A percentile compares a stretch with the other conserved stretches of the same genome.
phyloP scores from a whole-genome alignment of 805 yeast genomes.

The Vanderwaltozyma verrucispora region DNA sequence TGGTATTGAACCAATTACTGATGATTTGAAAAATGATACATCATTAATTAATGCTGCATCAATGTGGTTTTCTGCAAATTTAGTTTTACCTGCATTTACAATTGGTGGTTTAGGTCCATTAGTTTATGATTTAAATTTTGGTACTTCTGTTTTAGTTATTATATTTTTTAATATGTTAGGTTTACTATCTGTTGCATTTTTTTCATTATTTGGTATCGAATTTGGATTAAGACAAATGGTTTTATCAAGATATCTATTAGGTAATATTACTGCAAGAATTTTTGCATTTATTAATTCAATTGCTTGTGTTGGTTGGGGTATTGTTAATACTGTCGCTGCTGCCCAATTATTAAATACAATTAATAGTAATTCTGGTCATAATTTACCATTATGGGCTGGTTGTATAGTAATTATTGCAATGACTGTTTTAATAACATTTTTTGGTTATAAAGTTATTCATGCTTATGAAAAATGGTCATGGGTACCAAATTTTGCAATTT shows the following conservation, averaged over 20 bases:
- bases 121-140: constrained; percentile 58
- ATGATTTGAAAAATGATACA: constrained; percentile 62
- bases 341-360: constrained; percentile 76
- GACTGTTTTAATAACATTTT: constrained; percentile 65
- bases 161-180: constrained; percentile 71
- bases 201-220: constrained; percentile 72
- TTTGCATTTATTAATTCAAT: constrained; percentile 68
- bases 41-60: constrained; percentile 63
- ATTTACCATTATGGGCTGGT: constrained; percentile 86
- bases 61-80: constrained; percentile 87
- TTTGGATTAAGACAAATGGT: constrained; percentile 86
- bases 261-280: constrained; percentile 64
- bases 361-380: constrained; percentile 37
- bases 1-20: constrained; percentile 76
- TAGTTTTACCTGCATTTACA: constrained; percentile 75
- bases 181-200: constrained; percentile 67
- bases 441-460: constrained; percentile 80
- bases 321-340: constrained; percentile 81
- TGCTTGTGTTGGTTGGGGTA: constrained; percentile 94
- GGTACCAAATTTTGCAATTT: constrained; percentile 69
- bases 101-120: constrained; percentile 65
- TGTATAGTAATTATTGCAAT: constrained; percentile 59
- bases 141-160: constrained; percentile 56
- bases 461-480: constrained; percentile 76
- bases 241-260: constrained; percentile 65